Evolutionary conservation across 2,329 filamentous ascomycete species (phyloP), one percentile per base, ranked within the genome.

Genomic region (Fonsecaea erecta): DNA sequence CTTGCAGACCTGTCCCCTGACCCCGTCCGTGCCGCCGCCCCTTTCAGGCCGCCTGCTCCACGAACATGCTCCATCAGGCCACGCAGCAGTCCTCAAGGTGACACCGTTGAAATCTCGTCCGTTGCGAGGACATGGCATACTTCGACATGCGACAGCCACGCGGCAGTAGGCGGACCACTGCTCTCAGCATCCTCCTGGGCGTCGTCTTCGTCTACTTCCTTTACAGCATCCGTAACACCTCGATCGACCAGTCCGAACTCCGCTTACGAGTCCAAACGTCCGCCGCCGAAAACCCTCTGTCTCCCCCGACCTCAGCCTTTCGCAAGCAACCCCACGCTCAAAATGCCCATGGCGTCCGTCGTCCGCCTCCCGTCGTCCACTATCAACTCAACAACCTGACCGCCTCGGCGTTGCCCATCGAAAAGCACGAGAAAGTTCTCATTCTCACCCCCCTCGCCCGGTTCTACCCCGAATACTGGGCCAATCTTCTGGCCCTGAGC

Each of bases 381-480:
- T 98, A 97, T 82, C 88, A 96, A 77, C 89, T 99, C 79, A 98
- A 98, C 83, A 93, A 94, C 79, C 86, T 98, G 72, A 97, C 93
- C 51, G 91, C 91, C 64, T 90, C 93, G 21, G 77, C 84, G 58
- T 85, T 90, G 70, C 92, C 95, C 1, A 82, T 92, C 57, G 86
- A 84, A 68, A 95, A 96, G 75, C 83, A 87, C 70, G 95, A 99
- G 81, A 90, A 89, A 58, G 85, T 99, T 65, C 88, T 99, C 62
- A 91, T 99, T 75, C 85, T 99, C 66, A 97, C 95, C 1, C 95
- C 95, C 9, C 88, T 99, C 80, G 90, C 92, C 34, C 88, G 91
- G 68, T 99, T 98, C 83, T 98, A 97, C 79, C 89, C 91, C 73
- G 88, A 86, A 71, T 99, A 98, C 82, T 99, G 95, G 94, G 90